These are phyloP conservation scores for Pseudoscleropodium purum DNA, from an alignment of 225 moss, liverwort and hornwort species.

Conservation along the genomic window DNA sequence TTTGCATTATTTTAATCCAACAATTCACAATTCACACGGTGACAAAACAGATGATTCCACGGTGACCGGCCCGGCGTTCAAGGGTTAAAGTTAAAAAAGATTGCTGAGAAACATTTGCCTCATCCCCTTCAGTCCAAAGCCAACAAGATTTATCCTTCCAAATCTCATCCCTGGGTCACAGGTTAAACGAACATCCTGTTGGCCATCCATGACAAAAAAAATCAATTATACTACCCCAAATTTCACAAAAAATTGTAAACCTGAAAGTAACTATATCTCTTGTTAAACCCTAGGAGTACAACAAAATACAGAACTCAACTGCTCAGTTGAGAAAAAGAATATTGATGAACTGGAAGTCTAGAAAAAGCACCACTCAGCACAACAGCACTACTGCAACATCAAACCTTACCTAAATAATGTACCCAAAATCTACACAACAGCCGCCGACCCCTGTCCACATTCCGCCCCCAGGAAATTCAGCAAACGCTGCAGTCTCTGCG, in stretches of 20 bases:
- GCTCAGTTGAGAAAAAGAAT: conserved; percentile 46
- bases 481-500: conserved; percentile 70
- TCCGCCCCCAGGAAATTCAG: conserved; percentile 64
- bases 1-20: no score
- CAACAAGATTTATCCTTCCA: neutral
- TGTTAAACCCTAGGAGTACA: conserved; percentile 4
- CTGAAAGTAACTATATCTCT: neutral
- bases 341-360: conserved; percentile 29
- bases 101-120: neutral
- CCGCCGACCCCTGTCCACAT: conserved; percentile 7
- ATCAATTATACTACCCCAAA: neutral
- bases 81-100: neutral
- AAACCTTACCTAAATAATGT: neutral
- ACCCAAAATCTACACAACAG: neutral
- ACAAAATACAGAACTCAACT: conserved; percentile 43
- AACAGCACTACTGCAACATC: neutral
- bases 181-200: no score
- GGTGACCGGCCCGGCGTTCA: no score
- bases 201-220: neutral
- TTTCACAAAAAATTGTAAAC: neutral
- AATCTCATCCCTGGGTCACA: neutral
- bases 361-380: conserved; percentile 7
- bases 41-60: no score
- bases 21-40: no score
- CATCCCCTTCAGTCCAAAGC: neutral